phyloP scores from a whole-genome alignment of 2,329 filamentous ascomycete genomes.

The Ustilaginoidea virens region DNA sequence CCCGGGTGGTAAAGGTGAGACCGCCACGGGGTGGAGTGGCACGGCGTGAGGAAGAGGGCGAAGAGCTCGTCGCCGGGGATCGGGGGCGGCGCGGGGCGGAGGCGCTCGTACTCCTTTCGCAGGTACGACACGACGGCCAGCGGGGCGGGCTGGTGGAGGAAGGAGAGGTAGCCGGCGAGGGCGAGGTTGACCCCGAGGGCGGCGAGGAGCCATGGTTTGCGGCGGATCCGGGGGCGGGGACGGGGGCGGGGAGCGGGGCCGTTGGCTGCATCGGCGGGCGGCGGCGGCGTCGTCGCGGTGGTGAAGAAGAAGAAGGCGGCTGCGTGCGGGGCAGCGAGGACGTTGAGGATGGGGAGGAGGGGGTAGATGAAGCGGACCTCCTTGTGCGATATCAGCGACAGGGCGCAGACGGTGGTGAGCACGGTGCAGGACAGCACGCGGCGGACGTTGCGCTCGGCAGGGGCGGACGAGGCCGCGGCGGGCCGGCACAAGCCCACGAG shows the following conservation, averaged over 20 bases:
- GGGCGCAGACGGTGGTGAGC: constrained; percentile 39
- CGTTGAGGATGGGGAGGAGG: constrained; percentile 70
- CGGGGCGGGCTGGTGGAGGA: constrained; percentile 68
- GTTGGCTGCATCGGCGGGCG: constrained; percentile 9
- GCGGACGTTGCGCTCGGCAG: constrained; percentile 18
- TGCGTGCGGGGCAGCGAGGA: constrained; percentile 57
- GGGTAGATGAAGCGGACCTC: constrained; percentile 96
- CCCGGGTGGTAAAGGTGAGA: constrained; percentile 64
- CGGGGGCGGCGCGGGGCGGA: constrained; percentile 24
- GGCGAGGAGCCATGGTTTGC: constrained; percentile 38
- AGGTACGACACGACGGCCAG: constrained; percentile 61
- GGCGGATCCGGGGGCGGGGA: constrained; percentile 23
- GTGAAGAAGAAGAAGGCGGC: constrained; percentile 56
- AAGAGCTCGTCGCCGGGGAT: constrained; percentile 32
- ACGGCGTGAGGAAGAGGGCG: constrained; percentile 81
- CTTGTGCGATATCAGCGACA: constrained; percentile 83
- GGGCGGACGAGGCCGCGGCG: constrained; percentile 18
- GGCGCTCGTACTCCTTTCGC: constrained; percentile 52
- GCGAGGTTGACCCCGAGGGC: constrained; percentile 51
- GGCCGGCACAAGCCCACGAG: constrained; percentile 45
- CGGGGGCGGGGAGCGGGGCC: constrained; percentile 10
- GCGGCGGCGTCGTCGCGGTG: constrained; percentile 18
- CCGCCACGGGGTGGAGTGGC: constrained; percentile 92
- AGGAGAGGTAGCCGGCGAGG: constrained; percentile 58
- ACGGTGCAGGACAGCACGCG: constrained; percentile 38